Base-by-base conservation (phyloP, 2,329 filamentous ascomycete genomes). In the Hymenoscyphus repandus region DNA sequence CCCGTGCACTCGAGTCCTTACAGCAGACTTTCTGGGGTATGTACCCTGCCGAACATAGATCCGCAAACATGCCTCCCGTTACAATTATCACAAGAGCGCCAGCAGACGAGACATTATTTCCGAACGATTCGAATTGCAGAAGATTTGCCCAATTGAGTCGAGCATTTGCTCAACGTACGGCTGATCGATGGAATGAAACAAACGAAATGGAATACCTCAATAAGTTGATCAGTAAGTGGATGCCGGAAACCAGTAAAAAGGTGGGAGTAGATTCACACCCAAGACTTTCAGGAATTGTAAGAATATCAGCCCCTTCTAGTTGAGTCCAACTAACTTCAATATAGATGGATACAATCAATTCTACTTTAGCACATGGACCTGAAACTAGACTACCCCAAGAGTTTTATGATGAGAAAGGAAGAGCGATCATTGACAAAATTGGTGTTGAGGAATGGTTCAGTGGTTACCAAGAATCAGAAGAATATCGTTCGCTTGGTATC, bases 401-500 rank as follows among this genome's bases (percentile, higher is more conserved):
- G 56, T 97, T 99, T 68, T 97, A 97, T 69, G 90, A 96, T 64
- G 66, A 76, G 15, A 85, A 84, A 63, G 82, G 78, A 3, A 77
- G 82, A 45, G 74, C 76, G 3, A 86, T 90, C 54, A 80, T 93
- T 51, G 82, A 87, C 51, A 74, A 75, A 33, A 82, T 96, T 52
- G 82, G 79, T 27, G 83, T 91, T 0, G 91, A 99, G 62, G 93
- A 97, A 70, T 97, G 93, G 93, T 97, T 86, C 67, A 74, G 80
- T 17, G 92, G 93, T 2, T 97, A 95, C 67, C 77, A 77, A 51
- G 91, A 96, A 69, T 90, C 82, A 54, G 72, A 73, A 38, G 93
- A 97, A 69, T 97, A 96, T 70, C 85, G 92, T n/a, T 81, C 79
- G 57, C 76, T 97, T 2, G 93, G 92, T 2, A 93, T 96, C 55